These are phyloP conservation scores for Zalerion maritima DNA, from an alignment of 495 filamentous ascomycete species.

Conservation along the genomic window DNA sequence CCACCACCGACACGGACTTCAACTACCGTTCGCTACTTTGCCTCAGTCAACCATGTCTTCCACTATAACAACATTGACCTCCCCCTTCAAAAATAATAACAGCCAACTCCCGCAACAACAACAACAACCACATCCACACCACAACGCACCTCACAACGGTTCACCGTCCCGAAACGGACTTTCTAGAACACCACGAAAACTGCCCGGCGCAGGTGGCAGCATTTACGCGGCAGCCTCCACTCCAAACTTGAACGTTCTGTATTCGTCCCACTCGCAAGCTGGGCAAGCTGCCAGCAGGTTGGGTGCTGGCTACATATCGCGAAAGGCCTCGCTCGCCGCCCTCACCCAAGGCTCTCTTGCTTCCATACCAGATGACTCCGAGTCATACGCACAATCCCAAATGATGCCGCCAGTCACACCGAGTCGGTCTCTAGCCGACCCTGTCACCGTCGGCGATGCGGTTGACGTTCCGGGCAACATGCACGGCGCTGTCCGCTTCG, in stretches of 20 bases:
- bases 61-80: too few relatives aligned
- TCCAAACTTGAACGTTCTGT: constrained; percentile 39
- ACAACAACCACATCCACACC: too few relatives aligned
- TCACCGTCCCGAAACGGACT: too few relatives aligned
- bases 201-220: too few relatives aligned
- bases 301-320: constrained; percentile 33
- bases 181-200: too few relatives aligned
- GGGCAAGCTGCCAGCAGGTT: constrained; percentile 15
- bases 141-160: too few relatives aligned
- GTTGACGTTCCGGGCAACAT: constrained; percentile 95
- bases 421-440: constrained; percentile 16
- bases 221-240: constrained; percentile 44
- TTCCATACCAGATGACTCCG: constrained; percentile 44
- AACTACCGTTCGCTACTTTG: too few relatives aligned
- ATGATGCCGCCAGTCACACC: constrained; percentile 21
- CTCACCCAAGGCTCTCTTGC: constrained; percentile 46
- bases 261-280: constrained; percentile 22
- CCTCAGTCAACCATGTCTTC: too few relatives aligned
- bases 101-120: too few relatives aligned
- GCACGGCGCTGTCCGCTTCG: constrained; percentile 77
- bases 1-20: too few relatives aligned
- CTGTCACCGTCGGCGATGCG: constrained; percentile 63
- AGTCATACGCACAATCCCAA: constrained; percentile 35
- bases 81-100: too few relatives aligned
- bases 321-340: constrained; percentile 51